Evolutionary conservation across 129 eudicot genomes (phyloP), one percentile per base, ranked within the genome.

Genomic region (Saposhnikovia divaricata): DNA sequence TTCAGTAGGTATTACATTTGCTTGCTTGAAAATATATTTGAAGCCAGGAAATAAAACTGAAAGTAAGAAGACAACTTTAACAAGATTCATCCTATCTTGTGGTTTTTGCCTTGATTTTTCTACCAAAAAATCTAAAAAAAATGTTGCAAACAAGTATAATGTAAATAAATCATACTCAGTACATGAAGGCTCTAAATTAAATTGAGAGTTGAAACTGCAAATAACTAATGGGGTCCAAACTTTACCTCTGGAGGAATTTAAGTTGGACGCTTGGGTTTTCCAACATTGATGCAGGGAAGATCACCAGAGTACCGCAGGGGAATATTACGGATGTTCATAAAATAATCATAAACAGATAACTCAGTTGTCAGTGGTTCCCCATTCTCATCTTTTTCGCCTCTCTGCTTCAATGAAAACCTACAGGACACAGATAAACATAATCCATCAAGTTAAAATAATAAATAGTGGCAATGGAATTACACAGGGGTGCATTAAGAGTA

Each of bases 211-310:
- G 4, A 13, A 50, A 50, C 23, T 23, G 34, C 31, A 38, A 37
- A 7, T 37, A 18, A 16, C 1, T 21, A 5, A 40, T 37, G 40
- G 34, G 6, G 66, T 28, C 39, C 38, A 4, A 23, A 15, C 44
- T 59, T 74, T 78, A 95, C 98, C 92, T 95, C 98, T 0, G 92
- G 44, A 1, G 98, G 98, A 65, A 95, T 80, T 82, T 78, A 92
- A 18, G 93, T 95, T 23, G 97, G 98, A 31, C 87, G 87, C 84
- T 90, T 92, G 0, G 97, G 97, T 80, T 86, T 95, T 78, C 97
- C 98, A 37, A 92, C 98, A 85, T 95, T 92, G 38, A 95, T 82
- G 81, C 98, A 95, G 0, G 97, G 98, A 5, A 94, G 71, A 14
- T 91, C 93, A 55, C 78, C 92, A 34, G 98, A 94, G 77, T 90